Base-by-base conservation (phyloP, 345 rosid species). In the Salix brachista region DNA sequence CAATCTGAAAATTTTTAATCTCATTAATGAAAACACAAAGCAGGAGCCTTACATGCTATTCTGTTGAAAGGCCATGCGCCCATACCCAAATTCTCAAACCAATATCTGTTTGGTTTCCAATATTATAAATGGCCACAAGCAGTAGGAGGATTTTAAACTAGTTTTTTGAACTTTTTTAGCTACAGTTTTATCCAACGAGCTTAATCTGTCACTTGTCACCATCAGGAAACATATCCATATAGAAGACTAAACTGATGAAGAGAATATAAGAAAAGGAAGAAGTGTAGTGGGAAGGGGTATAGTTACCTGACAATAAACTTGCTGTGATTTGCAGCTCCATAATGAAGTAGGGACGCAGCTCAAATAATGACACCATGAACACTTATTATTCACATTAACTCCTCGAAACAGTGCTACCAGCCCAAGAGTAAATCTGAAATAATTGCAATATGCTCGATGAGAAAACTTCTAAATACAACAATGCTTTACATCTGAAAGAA, bases 231-330 rank as follows among this genome's bases (percentile, higher is more conserved):
- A 54, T 54, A 54, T 54, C 60, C 25, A 6, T 2, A 54, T 54
- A 25, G 25, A 41, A 44, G 18, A 17, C 44, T 44, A 37, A 11
- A 52, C 41, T 28, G 9, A 17, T 19, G 10, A 60, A 54, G 28
- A 46, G 62, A 64, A 12, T 37, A 23, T 50, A 25, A 41, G 72
- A 46, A 71, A 41, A 36, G 69, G n/a, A n/a, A 26, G 4, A 13
- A 7, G 8, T 25, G 54, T 8, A 21, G 56, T 13, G 23, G 69
- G 19, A 30, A n/a, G 37, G 25, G 61, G 42, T 44, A 48, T 67
- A 68, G 66, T 86, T 86, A 95, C 97, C 94, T 88, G 76, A 69
- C 99, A 95, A 75, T 71, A 83, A 16, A 81, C 87, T 72, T 77
- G 76, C 12, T 66, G 79, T 25, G 84, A 72, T 67, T 84, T 89